phyloP scores from a whole-genome alignment of 2,329 filamentous ascomycete genomes.

The Sordariomycetes sp. region DNA sequence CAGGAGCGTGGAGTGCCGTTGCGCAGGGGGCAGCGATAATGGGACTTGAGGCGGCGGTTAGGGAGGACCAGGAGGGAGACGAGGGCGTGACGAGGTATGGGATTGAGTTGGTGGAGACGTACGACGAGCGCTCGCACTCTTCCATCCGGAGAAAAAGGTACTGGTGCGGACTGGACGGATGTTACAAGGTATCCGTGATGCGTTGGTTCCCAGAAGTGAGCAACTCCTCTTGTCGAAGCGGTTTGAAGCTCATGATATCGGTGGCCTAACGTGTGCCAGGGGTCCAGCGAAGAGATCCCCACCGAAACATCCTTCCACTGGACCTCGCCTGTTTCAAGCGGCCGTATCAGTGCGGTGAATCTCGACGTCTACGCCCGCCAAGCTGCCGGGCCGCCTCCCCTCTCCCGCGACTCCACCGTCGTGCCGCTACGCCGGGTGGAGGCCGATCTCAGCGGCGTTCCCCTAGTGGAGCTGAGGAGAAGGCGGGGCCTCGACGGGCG shows the following conservation, averaged over 20 bases:
- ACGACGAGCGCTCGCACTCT: slow-evolving; percentile 17
- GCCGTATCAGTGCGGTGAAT: slow-evolving; percentile 20
- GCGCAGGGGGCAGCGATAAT: slow-evolving; percentile 41
- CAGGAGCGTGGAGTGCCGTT: slow-evolving; percentile 37
- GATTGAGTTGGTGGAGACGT: slow-evolving; percentile 20
- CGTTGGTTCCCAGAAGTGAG: slow-evolving; percentile 30
- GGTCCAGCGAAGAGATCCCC: slow-evolving; percentile 16
- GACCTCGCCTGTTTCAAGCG: slow-evolving; percentile 19
- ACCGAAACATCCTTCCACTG: slow-evolving; percentile 20
- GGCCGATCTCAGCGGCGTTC: slow-evolving; percentile 29
- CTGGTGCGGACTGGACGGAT: slow-evolving; percentile 25
- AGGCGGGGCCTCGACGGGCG: slow-evolving; percentile 21
- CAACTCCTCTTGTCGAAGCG: neutral
- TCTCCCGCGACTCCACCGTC: slow-evolving; percentile 24
- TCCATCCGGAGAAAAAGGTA: slow-evolving; percentile 19
- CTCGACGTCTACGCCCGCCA: slow-evolving; percentile 25
- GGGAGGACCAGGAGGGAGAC: slow-evolving; percentile 25
- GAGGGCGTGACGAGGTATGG: slow-evolving; percentile 34
- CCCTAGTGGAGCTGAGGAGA: slow-evolving; percentile 21
- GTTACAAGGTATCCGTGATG: slow-evolving; percentile 26
- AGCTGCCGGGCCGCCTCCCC: slow-evolving; percentile 15
- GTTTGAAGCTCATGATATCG: no score
- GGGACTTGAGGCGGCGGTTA: slow-evolving; percentile 25
- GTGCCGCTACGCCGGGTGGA: slow-evolving; percentile 23
- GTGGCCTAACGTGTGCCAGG: neutral